A percentile compares a stretch with the other conserved stretches of the same genome.
These are phyloP conservation scores for Wickerhamiella azymoides DNA, from an alignment of 805 yeast species.

Conservation along the genomic window DNA sequence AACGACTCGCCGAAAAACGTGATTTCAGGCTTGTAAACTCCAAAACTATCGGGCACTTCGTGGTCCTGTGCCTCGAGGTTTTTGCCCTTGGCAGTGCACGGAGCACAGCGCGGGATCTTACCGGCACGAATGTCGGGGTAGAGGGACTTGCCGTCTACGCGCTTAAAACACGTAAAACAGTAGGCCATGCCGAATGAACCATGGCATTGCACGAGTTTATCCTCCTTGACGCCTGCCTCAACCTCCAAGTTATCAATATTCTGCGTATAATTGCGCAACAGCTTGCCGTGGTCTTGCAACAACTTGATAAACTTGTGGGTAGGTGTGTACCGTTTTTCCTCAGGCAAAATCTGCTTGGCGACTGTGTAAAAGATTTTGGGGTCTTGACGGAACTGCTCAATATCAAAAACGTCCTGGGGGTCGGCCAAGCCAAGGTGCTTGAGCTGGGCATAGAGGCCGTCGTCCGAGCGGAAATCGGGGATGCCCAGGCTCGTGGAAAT, in stretches of 20 bases:
- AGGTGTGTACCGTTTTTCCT: slow-evolving; percentile 43
- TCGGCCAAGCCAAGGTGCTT: slow-evolving; percentile 58
- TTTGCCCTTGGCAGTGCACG: slow-evolving; percentile 36
- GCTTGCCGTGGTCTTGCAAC: slow-evolving; percentile 60
- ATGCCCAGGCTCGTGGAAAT: slow-evolving; percentile 81
- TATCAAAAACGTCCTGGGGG: slow-evolving; percentile 82
- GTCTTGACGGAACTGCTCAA: slow-evolving; percentile 53
- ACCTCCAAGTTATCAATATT: slow-evolving; percentile 79
- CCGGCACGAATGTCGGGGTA: slow-evolving; percentile 44
- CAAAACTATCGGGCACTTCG: slow-evolving; percentile 34
- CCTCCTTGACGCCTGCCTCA: slow-evolving; percentile 57
- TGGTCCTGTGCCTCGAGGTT: slow-evolving; percentile 21
- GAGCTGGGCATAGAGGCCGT: slow-evolving; percentile 66
- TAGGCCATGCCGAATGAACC: slow-evolving; percentile 85
- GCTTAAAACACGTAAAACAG: slow-evolving; percentile 60
- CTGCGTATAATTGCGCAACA: slow-evolving; percentile 77
- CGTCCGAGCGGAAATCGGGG: slow-evolving; percentile 83
- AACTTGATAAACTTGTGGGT: slow-evolving; percentile 67
- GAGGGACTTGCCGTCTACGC: slow-evolving; percentile 51
- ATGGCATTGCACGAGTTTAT: slow-evolving; percentile 73
- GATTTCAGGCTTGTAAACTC: slow-evolving; percentile 85
- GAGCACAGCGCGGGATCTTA: slow-evolving; percentile 60
- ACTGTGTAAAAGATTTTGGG: slow-evolving; percentile 76
- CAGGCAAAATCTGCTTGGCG: slow-evolving; percentile 75
- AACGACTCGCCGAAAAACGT: slow-evolving; percentile 82